Evolutionary conservation across 2,329 filamentous ascomycete species (phyloP).

Genomic region (Xylaria digitata): DNA sequence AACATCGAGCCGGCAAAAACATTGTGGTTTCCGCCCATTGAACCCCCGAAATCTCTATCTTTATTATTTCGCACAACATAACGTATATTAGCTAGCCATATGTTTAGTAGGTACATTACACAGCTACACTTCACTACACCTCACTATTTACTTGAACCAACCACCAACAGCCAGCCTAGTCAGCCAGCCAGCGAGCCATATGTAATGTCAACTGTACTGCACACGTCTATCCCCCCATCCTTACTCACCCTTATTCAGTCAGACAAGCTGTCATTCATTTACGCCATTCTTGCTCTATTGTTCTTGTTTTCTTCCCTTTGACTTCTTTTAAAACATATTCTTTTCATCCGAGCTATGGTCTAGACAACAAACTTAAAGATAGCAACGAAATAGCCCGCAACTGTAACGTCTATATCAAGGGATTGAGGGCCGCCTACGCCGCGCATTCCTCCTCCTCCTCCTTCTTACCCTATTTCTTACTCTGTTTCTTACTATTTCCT

Average conservation of each 20-base stretch:
- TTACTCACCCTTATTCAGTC: neutral
- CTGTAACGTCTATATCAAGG: neutral
- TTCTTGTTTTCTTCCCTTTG: neutral
- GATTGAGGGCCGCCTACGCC: neutral
- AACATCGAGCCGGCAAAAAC: conserved; percentile 3
- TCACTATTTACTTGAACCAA: neutral
- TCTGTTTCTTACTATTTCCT: neutral
- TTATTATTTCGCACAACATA: conserved; percentile 1
- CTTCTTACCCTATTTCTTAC: neutral
- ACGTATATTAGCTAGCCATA: neutral
- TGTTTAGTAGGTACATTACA: too few relatives aligned
- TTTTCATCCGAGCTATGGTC: neutral
- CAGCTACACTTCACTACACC: too few relatives aligned
- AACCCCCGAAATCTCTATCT: conserved; percentile 10
- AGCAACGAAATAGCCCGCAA: conserved; percentile 5
- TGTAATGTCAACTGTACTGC: conserved; percentile 13
- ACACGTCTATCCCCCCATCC: neutral
- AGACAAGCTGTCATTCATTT: neutral
- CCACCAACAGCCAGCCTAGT: neutral
- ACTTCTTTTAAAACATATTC: too few relatives aligned
- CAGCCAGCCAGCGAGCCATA: neutral
- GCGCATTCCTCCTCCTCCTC: neutral
- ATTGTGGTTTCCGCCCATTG: conserved; percentile 5
- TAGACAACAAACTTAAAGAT: neutral
- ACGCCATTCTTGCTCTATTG: conserved; percentile 3